A percentile compares a stretch with the other conserved stretches of the same genome.
Evolutionary conservation across 345 rosid genomes (phyloP).

Genomic region (Punica granatum): DNA sequence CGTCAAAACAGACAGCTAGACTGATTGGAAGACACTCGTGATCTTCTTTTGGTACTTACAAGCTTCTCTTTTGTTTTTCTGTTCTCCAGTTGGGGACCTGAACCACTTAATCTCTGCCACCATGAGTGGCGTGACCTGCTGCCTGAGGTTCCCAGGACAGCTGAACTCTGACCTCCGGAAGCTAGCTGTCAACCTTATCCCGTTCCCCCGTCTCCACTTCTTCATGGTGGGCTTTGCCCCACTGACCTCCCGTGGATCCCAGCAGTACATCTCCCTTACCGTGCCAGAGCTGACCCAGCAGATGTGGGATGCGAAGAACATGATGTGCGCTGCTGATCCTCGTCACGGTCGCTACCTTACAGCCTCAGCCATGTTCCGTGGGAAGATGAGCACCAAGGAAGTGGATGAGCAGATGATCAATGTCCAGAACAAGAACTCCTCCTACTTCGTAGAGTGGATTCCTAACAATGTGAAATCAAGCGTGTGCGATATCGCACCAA

Average conservation of each 20-base stretch:
- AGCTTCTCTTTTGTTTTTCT: neutral
- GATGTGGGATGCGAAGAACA: slow-evolving; percentile 97
- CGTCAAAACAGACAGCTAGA: neutral
- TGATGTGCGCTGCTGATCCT: slow-evolving; percentile 99
- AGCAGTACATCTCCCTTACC: slow-evolving; percentile 45
- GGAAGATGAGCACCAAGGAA: slow-evolving; percentile 98
- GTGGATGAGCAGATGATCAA: slow-evolving; percentile 93
- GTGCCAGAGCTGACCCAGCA: slow-evolving; percentile 56
- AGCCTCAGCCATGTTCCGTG: slow-evolving; percentile 94
- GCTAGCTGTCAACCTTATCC: slow-evolving; percentile 89
- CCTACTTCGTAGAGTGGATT: slow-evolving; percentile 96
- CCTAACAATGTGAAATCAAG: slow-evolving; percentile 65
- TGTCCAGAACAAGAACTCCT: slow-evolving; percentile 96
- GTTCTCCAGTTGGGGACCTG: slow-evolving; percentile 79
- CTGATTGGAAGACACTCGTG: neutral
- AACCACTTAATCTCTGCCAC: slow-evolving; percentile 93
- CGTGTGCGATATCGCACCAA: slow-evolving; percentile 52
- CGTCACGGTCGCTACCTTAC: slow-evolving; percentile 97
- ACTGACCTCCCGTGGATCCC: slow-evolving; percentile 43
- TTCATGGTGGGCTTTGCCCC: slow-evolving; percentile 97
- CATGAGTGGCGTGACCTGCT: slow-evolving; percentile 97
- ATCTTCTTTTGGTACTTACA: neutral
- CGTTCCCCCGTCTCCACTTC: slow-evolving; percentile 98
- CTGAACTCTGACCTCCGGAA: slow-evolving; percentile 91
- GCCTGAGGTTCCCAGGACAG: slow-evolving; percentile 96